Evolutionary conservation across 2,329 filamentous ascomycete genomes (phyloP), one percentile per base, ranked within the genome.

Genomic region (Arthrobotrys iridis): DNA sequence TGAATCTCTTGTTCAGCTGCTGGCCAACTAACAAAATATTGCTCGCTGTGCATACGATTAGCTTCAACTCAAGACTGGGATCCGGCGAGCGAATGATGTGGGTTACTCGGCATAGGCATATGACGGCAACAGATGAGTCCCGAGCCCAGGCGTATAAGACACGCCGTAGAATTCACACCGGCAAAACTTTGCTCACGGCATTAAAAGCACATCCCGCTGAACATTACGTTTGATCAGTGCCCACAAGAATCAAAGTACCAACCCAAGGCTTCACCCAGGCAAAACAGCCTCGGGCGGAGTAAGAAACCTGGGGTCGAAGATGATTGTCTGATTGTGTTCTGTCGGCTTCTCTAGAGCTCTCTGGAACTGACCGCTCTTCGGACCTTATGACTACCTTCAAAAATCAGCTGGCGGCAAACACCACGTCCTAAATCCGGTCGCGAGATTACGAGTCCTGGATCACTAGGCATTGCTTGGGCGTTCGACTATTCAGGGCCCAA

Each of bases 381-480:
- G 35, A 60, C 41, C 65, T 62, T 60, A 62, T 70, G 65, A 70
- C 45, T 45, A 18, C 37, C n/a, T 30, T 8, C 30, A 2, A 52
- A 37, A 46, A 40, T 70, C 65, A 70, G 55, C 33, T 68, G 63
- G 40, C 22, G 35, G 46, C 28, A 15, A n/a, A 37, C 64, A 55
- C 43, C 55, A 60, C 4, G 33, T n/a, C 20, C 35, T 40, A 55
- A 22, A 37, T 55, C 48, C 41, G 45, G 46, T 70, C 35, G 55
- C 41, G 30, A 55, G 55, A 52, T 52, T 70, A 55, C 55, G 30
- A 28, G 45, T 62, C 45, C 65, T 13, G 24, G 55, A 68, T 33
- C 40, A 48, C 15, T 35, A n/a, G 33, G n/a, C 37, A 37, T 48
- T 46, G 30, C 43, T 60, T 30, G 43, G 60, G 37, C 46, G 26